Conservation (phyloP, 768 basidiomycete species). For the Lactarius sp. region DNA sequence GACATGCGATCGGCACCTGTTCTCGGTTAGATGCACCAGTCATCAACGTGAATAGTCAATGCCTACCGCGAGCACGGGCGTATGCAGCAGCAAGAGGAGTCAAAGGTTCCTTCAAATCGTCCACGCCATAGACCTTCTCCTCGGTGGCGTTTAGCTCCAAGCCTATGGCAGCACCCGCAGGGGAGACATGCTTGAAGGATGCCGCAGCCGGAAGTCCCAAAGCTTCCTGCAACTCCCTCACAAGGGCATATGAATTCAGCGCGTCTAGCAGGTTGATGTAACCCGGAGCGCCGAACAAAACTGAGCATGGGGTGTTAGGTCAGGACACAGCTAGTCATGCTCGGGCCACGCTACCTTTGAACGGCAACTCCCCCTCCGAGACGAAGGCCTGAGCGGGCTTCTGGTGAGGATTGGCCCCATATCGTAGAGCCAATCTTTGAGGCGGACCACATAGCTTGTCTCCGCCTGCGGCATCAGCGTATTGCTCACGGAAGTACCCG, state of each 20-base stretch:
- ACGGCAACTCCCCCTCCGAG: slow-evolving; percentile 80
- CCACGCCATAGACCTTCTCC: slow-evolving; percentile 93
- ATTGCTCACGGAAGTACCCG: slow-evolving; percentile 94
- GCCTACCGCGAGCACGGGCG: slow-evolving; percentile 83
- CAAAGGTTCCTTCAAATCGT: slow-evolving; percentile 86
- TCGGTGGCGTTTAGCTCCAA: slow-evolving; percentile 76
- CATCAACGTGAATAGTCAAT: not conserved
- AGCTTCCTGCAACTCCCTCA: slow-evolving; percentile 87
- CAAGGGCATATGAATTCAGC: slow-evolving; percentile 93
- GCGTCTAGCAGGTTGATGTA: slow-evolving; percentile 99
- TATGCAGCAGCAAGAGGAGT: slow-evolving; percentile 90
- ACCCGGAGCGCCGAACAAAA: slow-evolving; percentile 89
- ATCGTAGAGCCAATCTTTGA: slow-evolving; percentile 83
- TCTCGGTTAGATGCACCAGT: slow-evolving; percentile 2
- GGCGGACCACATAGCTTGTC: slow-evolving; percentile 63
- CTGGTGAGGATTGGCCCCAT: slow-evolving; percentile 98
- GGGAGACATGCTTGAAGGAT: slow-evolving; percentile 99
- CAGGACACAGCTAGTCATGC: not conserved
- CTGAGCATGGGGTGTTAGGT: slow-evolving; percentile 38
- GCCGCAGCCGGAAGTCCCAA: slow-evolving; percentile 91
- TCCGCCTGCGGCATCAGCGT: slow-evolving; percentile 73
- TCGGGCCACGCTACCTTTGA: slow-evolving; percentile 60
- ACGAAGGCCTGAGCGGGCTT: slow-evolving; percentile 98
- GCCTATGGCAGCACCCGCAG: slow-evolving; percentile 94
- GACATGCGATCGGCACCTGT: slow-evolving; percentile 97